phyloP scores from a whole-genome alignment of 2,329 filamentous ascomycete species.

The Scleromitrula shiraiana region DNA sequence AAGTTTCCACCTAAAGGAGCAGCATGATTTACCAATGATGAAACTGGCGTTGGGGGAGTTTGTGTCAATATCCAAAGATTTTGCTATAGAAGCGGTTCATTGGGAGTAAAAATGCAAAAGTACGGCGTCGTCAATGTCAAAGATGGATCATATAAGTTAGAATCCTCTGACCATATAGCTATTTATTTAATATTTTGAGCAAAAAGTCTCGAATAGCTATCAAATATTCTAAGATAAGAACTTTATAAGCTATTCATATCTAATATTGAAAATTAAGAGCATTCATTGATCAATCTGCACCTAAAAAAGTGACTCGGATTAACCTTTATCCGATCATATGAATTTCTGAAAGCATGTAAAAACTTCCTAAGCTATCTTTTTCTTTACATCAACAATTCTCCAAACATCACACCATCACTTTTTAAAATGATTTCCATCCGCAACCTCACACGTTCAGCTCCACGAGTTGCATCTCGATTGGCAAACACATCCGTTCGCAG shows the following conservation, averaged over 20 bases:
- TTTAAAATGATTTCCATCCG: slow-evolving; percentile 60
- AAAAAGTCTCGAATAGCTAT: not conserved
- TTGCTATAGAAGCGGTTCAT: not conserved
- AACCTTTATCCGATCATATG: slow-evolving; percentile 15
- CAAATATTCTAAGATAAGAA: too few species aligned
- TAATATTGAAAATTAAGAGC: too few species aligned
- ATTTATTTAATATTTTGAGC: too few species aligned
- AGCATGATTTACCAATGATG: slow-evolving; percentile 18
- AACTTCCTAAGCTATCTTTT: slow-evolving; percentile 2
- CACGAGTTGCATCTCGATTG: slow-evolving; percentile 54
- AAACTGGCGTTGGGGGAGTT: slow-evolving; percentile 12
- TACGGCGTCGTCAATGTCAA: too few species aligned
- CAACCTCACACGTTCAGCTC: slow-evolving; percentile 56
- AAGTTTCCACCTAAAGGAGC: slow-evolving; percentile 66
- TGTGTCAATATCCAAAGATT: slow-evolving; percentile 13
- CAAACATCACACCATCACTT: slow-evolving; percentile 1
- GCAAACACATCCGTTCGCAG: slow-evolving; percentile 43
- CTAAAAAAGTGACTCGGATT: too few species aligned
- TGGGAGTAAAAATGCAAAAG: not conserved
- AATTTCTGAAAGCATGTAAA: not conserved
- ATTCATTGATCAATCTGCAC: too few species aligned
- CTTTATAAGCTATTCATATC: too few species aligned
- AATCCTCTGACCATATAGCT: too few species aligned
- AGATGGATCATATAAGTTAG: too few species aligned
- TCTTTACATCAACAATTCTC: slow-evolving; percentile 10